These are phyloP conservation scores for Chrysochromulina parva DNA, from an alignment of 78 protist genomes.

Conservation along the genomic window DNA sequence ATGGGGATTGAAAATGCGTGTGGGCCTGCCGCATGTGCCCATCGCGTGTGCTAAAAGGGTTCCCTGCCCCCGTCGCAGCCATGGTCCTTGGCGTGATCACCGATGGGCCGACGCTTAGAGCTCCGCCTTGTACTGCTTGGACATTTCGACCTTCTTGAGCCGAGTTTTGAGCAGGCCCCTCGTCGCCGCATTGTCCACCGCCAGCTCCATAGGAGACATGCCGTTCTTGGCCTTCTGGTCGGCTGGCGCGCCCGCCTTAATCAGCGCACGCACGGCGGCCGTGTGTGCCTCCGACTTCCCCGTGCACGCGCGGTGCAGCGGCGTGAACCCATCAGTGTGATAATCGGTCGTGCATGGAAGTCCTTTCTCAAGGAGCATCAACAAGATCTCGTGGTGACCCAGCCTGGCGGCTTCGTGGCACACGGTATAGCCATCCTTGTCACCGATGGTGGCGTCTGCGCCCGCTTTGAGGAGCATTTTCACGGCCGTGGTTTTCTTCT, in stretches of 20 bases:
- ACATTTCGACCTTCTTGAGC: too few relatives aligned
- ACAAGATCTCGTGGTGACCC: slow-evolving; percentile 3
- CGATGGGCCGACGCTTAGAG: too few relatives aligned
- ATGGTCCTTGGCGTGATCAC: too few relatives aligned
- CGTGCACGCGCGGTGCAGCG: slow-evolving; percentile 30
- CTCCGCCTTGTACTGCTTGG: too few relatives aligned
- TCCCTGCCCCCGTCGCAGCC: too few relatives aligned
- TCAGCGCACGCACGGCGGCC: neutral
- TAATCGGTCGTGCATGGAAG: neutral
- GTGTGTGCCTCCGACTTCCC: slow-evolving; percentile 6
- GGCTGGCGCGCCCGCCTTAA: slow-evolving; percentile 3
- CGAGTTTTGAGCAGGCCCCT: too few relatives aligned
- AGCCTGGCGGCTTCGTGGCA: slow-evolving; percentile 9
- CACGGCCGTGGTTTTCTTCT: slow-evolving; percentile 6
- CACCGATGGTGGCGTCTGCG: slow-evolving; percentile 28
- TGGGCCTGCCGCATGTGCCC: too few relatives aligned
- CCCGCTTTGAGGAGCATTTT: neutral
- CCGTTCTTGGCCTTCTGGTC: neutral
- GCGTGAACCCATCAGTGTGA: slow-evolving; percentile 32
- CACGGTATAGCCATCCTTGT: slow-evolving; percentile 12
- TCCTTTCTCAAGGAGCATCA: slow-evolving; percentile 24
- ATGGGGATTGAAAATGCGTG: too few relatives aligned
- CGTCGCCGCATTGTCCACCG: too few relatives aligned
- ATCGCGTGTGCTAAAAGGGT: too few relatives aligned
- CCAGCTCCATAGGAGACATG: neutral